Evolutionary conservation across 106 monocot genomes (phyloP), one percentile per base, ranked within the genome.

Genomic region (Gastrodia elata): DNA sequence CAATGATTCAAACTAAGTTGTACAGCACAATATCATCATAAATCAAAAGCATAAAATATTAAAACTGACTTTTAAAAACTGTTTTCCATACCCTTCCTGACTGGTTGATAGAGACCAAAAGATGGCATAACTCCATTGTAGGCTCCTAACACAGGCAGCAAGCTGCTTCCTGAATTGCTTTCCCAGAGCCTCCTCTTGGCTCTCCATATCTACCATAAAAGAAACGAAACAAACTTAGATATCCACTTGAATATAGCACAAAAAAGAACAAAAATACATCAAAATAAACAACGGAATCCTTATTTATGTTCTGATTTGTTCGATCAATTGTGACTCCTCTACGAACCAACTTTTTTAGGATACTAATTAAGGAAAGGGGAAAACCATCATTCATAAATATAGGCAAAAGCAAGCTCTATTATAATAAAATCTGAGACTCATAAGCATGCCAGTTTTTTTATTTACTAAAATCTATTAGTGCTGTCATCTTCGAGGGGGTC

Each of bases 91-190:
- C 94, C 87, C 91, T 73, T 68, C 73, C 39, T 85, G 84, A 11
- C 61, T 64, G 15, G 56, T 44, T 37, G 94, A 89, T 43, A 68
- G 39, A 27, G 83, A 77, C 91, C 94, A 95, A 75, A 91, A 91
- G 44, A 95, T 85, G n/a, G 87, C 94, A 80, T 95, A 91, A 52
- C 84, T 91, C 94, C 94, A 95, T 52, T 87, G 87, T 25, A 89
- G 78, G 65, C 72, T 80, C 64, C 84, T 87, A 2, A 89, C 83
- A 30, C 83, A 71, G 38, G 85, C 89, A 41, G 91, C 87, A 71
- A 95, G 89, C 55, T 87, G 89, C 34, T 55, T 82, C 74, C 78
- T 83, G 7, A 95, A 59, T 18, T 68, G 57, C 61, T 76, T 80
- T 79, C 74, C 79, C 8, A 26, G 68, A 22, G 48, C 27, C 8